Percentiles rank a stretch among this genome's conserved stretches.
Evolutionary conservation across 257 asterid genomes (phyloP).

Genomic region (Penstemon eatonii): DNA sequence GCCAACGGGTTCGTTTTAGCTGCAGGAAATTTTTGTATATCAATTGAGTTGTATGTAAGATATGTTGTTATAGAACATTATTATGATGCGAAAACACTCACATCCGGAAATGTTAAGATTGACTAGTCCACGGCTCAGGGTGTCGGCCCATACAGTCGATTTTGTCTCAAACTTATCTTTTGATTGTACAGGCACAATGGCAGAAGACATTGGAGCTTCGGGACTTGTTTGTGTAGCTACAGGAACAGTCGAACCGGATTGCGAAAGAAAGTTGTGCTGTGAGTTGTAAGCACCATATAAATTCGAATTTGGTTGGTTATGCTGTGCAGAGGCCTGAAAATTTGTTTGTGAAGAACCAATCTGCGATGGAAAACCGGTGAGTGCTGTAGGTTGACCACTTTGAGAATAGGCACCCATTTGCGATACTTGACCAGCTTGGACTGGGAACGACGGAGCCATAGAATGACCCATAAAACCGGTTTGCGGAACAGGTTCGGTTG

Average conservation of each 20-base stretch:
- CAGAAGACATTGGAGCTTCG: constrained; percentile 49
- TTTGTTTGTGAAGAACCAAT: constrained; percentile 39
- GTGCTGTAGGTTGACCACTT: constrained; percentile 43
- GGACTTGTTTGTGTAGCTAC: constrained; percentile 42
- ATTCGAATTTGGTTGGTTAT: constrained; percentile 47
- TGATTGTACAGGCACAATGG: constrained; percentile 52
- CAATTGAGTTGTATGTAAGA: constrained; percentile 5
- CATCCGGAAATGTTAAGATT: constrained; percentile 94
- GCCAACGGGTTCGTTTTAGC: constrained; percentile 86
- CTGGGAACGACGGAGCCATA: constrained; percentile 41
- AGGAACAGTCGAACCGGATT: constrained; percentile 42
- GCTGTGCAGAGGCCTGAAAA: constrained; percentile 23
- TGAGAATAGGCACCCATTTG: constrained; percentile 54
- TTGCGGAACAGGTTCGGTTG: constrained; percentile 36
- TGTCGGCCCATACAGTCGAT: constrained; percentile 95
- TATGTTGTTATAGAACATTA: neutral
- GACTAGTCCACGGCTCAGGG: constrained; percentile 93
- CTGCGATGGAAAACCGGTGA: constrained; percentile 43
- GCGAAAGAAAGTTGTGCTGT: constrained; percentile 47
- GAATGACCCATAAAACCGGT: constrained; percentile 37
- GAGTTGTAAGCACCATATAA: constrained; percentile 50
- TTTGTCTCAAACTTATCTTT: constrained; percentile 88
- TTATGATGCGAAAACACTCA: constrained; percentile 38
- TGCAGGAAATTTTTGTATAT: constrained; percentile 40
- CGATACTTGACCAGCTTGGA: constrained; percentile 47